Evolutionary conservation across 2,329 filamentous ascomycete genomes (phyloP), one percentile per base, ranked within the genome.

Genomic region (Hymenoscyphus albidus): DNA sequence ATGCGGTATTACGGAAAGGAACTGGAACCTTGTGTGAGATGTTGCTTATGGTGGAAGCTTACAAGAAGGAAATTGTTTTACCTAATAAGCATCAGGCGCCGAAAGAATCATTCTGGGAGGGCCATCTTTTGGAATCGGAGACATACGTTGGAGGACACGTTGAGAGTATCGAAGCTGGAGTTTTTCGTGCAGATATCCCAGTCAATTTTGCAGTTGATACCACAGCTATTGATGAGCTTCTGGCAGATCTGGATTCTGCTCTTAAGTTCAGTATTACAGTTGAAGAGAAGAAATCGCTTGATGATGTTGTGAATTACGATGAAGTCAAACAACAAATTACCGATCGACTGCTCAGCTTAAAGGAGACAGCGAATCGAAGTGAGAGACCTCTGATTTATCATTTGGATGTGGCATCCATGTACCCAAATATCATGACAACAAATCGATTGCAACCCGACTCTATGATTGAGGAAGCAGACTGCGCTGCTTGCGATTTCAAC

Each of bases 371-470:
- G 0, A 93, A 96, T 72, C 85, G 95, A 68, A 87, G 82, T 70
- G 95, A 99, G 76, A 82, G 88, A 55, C 95, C 95, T 4, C 85
- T 96, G 39, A 99, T 99, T 69, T 99, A 99, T 78, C 95, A 99
- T 82, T 82, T 99, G 79, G 95, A 99, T 75, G 96, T 99, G 65
- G 95, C 95, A 18, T 97, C 95, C 65, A 99, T 99, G 95, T 99
- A 99, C 76, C 95, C 95, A 10, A 99, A 99, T 77, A 99, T 99
- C 76, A 99, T 99, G 96, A 99, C 96, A 1, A 99, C 95, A 1
- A 99, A 99, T 77, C 90, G 95, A 76, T 79, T 99, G 58, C 95
- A 99, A 72, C 95, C 95, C 0, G 95, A 99, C 77, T 98, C 95
- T n/a, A 96, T 99, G 93, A 96, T 99, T 62, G 83, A 94, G 58